Percentiles rank a stretch among this genome's conserved stretches.
Evolutionary conservation across 2,329 filamentous ascomycete genomes (phyloP).

Genomic region (Davidsoniella virescens): DNA sequence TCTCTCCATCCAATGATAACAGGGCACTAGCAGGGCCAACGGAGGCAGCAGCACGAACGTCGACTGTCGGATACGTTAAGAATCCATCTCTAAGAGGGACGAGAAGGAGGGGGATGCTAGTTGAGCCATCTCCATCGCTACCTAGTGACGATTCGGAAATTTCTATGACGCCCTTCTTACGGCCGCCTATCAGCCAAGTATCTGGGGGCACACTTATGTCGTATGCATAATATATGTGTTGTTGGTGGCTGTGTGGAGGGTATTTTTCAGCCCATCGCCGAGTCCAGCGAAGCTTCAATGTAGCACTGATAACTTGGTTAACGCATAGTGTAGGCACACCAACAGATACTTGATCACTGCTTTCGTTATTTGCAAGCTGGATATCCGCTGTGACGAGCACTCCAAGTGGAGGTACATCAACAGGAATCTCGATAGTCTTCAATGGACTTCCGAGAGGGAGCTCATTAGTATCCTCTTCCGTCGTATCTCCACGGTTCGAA

Average conservation of each 20-base stretch:
- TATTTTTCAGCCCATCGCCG: constrained; percentile 41
- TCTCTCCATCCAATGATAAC: constrained; percentile 27
- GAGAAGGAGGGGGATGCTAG: constrained; percentile 49
- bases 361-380: constrained; percentile 22
- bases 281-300: constrained; percentile 46
- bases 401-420: constrained; percentile 71
- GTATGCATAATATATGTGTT: constrained; percentile 48
- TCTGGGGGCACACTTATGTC: constrained; percentile 61
- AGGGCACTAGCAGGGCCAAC: constrained; percentile 14
- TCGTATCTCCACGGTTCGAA: background rate
- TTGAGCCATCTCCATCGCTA: constrained; percentile 7
- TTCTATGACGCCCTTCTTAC: constrained; percentile 61
- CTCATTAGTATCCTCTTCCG: too few species aligned
- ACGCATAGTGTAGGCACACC: constrained; percentile 34
- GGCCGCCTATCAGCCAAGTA: constrained; percentile 72
- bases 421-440: constrained; percentile 62
- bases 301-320: constrained; percentile 50
- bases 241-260: constrained; percentile 17
- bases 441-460: constrained; percentile 20
- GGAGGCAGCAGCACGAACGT: constrained; percentile 44
- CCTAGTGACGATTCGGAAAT: constrained; percentile 24
- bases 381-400: constrained; percentile 70
- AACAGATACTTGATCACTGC: constrained; percentile 14
- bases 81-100: constrained; percentile 67
- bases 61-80: constrained; percentile 61